phyloP scores from a whole-genome alignment of 1,284 basidiomycete species.

The Xerocomus minutiporus region DNA sequence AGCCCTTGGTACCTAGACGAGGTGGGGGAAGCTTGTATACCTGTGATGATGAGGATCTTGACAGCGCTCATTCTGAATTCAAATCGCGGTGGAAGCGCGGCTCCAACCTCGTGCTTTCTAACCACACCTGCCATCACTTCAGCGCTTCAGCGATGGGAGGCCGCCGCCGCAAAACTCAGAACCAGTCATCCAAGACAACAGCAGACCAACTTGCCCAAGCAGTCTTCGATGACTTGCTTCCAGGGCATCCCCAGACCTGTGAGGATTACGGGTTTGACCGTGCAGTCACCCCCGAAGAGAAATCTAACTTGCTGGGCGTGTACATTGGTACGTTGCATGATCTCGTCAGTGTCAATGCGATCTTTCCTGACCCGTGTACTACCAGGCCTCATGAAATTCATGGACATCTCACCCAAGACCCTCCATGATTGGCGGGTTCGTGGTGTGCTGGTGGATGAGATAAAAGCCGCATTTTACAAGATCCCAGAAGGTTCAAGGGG shows the following conservation, averaged over 20 bases:
- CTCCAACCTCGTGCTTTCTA: background rate
- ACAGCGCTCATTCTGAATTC: slow-evolving; percentile 11
- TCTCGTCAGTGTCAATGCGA: background rate
- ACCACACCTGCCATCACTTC: background rate
- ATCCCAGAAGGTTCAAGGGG: background rate
- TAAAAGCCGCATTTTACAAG: background rate
- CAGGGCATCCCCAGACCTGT: slow-evolving; percentile 1
- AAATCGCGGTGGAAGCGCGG: too few species aligned
- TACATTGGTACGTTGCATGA: background rate
- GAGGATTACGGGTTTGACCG: slow-evolving; percentile 5
- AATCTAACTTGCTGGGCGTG: background rate
- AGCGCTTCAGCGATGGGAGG: background rate
- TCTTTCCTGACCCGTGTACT: background rate
- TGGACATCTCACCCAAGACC: background rate
- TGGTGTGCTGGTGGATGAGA: slow-evolving; percentile 4
- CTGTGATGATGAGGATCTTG: slow-evolving; percentile 27
- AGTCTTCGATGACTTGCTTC: background rate
- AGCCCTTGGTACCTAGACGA: slow-evolving; percentile 1
- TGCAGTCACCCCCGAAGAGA: background rate
- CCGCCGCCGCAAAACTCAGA: background rate
- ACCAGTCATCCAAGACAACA: background rate
- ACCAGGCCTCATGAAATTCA: background rate
- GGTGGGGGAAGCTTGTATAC: slow-evolving; percentile 6
- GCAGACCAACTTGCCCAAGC: slow-evolving; percentile 1
- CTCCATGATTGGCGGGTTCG: slow-evolving; percentile 6